Base-by-base conservation (phyloP, 306 rosid species). In the Rosa chinensis region DNA sequence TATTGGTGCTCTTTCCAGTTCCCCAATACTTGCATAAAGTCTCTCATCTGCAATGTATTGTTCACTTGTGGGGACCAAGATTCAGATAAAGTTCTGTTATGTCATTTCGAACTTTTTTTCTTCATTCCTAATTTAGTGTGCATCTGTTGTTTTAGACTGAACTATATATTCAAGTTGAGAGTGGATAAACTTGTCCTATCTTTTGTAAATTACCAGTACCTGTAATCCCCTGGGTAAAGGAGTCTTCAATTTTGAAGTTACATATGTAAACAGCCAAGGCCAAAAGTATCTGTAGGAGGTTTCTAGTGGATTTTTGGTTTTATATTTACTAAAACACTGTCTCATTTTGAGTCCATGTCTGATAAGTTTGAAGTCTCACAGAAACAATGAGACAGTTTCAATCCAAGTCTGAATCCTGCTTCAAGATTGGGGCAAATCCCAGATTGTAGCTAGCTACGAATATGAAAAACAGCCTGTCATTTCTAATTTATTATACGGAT, bases 11-110 rank as follows among this genome's bases (percentile, higher is more conserved):
- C 35, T 42, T 68, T 10, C 14, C 73, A n/a, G 25, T 68, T 43
- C 73, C 52, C 53, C 73, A 40, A 43, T 43, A 69, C 52, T 67
- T 67, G 72, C 17, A 20, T 40, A 40, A 18, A 67, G 72, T 37
- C 43, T 66, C 48, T 66, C 52, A 68, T 69, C 53, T 43, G 53
- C 20, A 69, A 43, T 69, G 53, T 42, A 3, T 10, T n/a, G 8
- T 10, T 18, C 73, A 66, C 44, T 37, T 0, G 6, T 66, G 72
- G 72, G 49, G 72, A 17, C 48, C 48, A 69, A 42, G 49, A 10
- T 69, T 69, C 73, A 42, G 35, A 42, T 20, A 10, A 66, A 66
- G 72, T 66, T 39, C 25, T 37, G 11, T 35, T 16, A 35, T 28
- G 45, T 35, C 70, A 61, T 59, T 59, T 11, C 66, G 4, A 23